These are phyloP conservation scores for Scheffersomyces lignosus DNA, from an alignment of 805 yeast genomes.

Conservation along the genomic window DNA sequence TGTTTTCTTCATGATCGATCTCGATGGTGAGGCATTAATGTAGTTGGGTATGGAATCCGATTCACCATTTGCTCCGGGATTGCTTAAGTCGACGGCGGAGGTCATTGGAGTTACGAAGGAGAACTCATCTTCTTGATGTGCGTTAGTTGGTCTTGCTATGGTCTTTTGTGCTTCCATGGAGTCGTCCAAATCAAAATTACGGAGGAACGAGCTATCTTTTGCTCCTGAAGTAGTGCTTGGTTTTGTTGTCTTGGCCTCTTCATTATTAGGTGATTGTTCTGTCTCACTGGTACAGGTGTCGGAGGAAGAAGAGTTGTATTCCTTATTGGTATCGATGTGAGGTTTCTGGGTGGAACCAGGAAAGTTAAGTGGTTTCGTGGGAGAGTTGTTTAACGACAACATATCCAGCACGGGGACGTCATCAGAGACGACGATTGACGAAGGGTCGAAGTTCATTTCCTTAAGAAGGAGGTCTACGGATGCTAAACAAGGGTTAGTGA, in stretches of 20 bases:
- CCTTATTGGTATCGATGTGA: conserved; percentile 16
- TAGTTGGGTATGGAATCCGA: conserved; percentile 2
- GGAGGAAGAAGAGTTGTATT: conserved; percentile 41
- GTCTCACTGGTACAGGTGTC: conserved; percentile 42
- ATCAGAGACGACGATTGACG: neutral
- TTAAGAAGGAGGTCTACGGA: conserved; percentile 30
- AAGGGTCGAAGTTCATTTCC: conserved; percentile 22
- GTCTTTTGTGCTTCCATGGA: conserved; percentile 11
- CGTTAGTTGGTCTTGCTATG: conserved; percentile 5
- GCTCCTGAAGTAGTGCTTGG: neutral
- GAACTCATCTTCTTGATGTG: conserved; percentile 24
- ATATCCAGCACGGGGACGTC: conserved; percentile 3
- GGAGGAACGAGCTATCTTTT: conserved; percentile 12
- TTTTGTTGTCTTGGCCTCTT: conserved; percentile 1
- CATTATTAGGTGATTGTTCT: conserved; percentile 8
- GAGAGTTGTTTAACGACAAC: conserved; percentile 22
- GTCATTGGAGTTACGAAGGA: conserved; percentile 25
- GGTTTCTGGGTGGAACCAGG: conserved; percentile 13
- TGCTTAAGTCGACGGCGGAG: conserved; percentile 15
- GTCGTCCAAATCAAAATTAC: conserved; percentile 22
- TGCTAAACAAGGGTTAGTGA: conserved; percentile 22
- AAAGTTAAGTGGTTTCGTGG: conserved; percentile 34
- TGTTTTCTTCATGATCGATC: conserved; percentile 37
- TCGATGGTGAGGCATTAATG: conserved; percentile 30
- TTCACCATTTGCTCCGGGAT: conserved; percentile 5